Evolutionary conservation across 495 filamentous ascomycete genomes (phyloP).

Genomic region (Penicillium antarcticum): DNA sequence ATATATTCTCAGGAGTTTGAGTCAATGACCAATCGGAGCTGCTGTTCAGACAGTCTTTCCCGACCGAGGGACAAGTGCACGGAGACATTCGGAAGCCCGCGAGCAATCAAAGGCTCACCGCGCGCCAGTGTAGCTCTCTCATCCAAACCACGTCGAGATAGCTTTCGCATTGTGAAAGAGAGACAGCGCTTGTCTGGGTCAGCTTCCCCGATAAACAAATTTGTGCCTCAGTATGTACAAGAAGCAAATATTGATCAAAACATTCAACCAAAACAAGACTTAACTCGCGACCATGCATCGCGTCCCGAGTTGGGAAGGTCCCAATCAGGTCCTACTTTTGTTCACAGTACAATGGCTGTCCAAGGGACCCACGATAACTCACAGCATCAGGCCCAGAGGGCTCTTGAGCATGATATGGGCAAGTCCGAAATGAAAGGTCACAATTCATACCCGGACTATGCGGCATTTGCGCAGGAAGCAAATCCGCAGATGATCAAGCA

Average conservation of each 20-base stretch:
- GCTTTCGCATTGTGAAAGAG: constrained; percentile 5
- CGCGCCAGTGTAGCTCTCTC: constrained; percentile 10
- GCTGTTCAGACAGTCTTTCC: constrained; percentile 20
- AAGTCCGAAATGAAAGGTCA: background rate
- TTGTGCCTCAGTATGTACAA: background rate
- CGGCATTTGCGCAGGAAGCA: constrained; percentile 19
- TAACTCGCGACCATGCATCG: background rate
- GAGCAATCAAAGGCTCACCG: constrained; percentile 11
- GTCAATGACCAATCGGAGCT: constrained; percentile 21
- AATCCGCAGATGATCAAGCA: constrained; percentile 52
- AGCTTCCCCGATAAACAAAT: background rate
- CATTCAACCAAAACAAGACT: background rate
- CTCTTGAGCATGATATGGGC: constrained; percentile 6
- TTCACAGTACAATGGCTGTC: background rate
- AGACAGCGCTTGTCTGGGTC: constrained; percentile 5
- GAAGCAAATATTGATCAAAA: background rate
- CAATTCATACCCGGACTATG: constrained; percentile 5
- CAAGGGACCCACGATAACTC: background rate
- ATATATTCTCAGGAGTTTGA: constrained; percentile 18
- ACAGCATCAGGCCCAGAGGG: background rate
- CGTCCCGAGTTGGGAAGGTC: constrained; percentile 4
- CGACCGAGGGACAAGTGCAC: constrained; percentile 20
- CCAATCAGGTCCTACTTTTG: constrained; percentile 4
- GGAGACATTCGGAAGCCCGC: constrained; percentile 23
- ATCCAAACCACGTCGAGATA: constrained; percentile 7